Evolutionary conservation across 1,284 basidiomycete genomes (phyloP), one percentile per base, ranked within the genome.

Genomic region (Mrakiaceae sp.): DNA sequence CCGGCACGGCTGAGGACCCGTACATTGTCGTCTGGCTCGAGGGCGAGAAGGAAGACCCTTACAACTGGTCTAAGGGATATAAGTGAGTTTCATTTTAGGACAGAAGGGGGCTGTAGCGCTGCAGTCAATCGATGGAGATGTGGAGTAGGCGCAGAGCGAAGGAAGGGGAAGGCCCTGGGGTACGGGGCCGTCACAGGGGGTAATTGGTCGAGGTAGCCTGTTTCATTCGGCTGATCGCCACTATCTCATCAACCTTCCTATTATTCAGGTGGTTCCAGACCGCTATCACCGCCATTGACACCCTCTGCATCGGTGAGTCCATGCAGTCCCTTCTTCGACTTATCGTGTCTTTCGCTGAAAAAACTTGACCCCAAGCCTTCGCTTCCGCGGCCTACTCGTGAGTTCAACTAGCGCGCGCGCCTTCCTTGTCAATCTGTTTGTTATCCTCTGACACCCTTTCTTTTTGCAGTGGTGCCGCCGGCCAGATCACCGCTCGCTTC

Each of bases 221-320:
- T 47, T 10, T 14, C 43, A 40, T 8, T 16, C 14, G 4, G 2
- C 51, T 39, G 16, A n/a, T 53, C 8, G 27, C 27, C 27, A 27
- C 27, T 27, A 27, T 27, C 50, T 51, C 50, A 5, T 7, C 12
- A 14, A 11, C 12, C 12, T 5, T 8, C 50, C 12, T 10, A 5
- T 7, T 5, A 14, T 9, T 5, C 62, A 66, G 27, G 60, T 74
- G 74, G 74, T 16, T 58, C 7, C 58, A 71, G 48, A 74, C 72
- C 3, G 14, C 63, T 6, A 16, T 72, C 0, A 68, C 71, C 40
- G 80, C 80, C 4, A 68, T 81, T 27, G 73, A 77, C 44, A 84
- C 84, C 6, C 82, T 81, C 69, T 83, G 83, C 9, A 81, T 86
- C 4, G 83, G 84, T 0, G 85, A 85, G 70, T 79, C 81, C 59